Evolutionary conservation across 2,329 filamentous ascomycete genomes (phyloP), one percentile per base, ranked within the genome.

Genomic region (Calcarisporium arbuscula): DNA sequence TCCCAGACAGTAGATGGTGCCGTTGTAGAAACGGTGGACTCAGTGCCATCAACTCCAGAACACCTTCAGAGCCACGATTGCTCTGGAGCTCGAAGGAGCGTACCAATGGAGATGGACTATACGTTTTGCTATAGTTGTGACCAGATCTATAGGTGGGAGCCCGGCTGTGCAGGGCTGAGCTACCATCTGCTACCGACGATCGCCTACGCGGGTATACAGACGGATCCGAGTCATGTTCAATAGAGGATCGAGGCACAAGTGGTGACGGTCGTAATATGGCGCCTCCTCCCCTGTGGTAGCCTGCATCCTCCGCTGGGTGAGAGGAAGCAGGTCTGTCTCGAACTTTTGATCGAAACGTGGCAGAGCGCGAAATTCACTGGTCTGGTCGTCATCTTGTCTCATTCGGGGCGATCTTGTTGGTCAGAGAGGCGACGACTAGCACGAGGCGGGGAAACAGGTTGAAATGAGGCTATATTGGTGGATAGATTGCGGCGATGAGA

Each of bases 1-100:
- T 96, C 92, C 92, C 92, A 98, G 4, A 98, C 86, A 0, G 88
- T 95, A 3, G 88, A 94, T 10, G 89, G 86, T 2, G 86, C 87
- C 2, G 82, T 88, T 1, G 86, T 92, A 0, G 92, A 96, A 21
- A 84, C 72, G 0, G 84, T 90, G 1, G 92, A 96, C 49, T 92
- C 87, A 0, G 87, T 88, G 8, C 81, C 82, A 50, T 89, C 80
- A 19, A 66, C 47, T 14, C 58, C 62, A 39, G 73, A 27, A 55
- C 44, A 8, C 43, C 36, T 21, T 63, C 59, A 8, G 46, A 30
- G 5, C 34, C 42, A n/a, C 48, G 42, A 12, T 53, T 49, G 9
- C 40, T 45, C n/a, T 53, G 52, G 12, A 56, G 48, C 17, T 63
- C 58, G 19, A 58, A 55, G 4, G 57, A 57, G 28, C 51, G 66